Conservation (phyloP, 495 filamentous ascomycete species). For the Aspergillus sparsus region DNA sequence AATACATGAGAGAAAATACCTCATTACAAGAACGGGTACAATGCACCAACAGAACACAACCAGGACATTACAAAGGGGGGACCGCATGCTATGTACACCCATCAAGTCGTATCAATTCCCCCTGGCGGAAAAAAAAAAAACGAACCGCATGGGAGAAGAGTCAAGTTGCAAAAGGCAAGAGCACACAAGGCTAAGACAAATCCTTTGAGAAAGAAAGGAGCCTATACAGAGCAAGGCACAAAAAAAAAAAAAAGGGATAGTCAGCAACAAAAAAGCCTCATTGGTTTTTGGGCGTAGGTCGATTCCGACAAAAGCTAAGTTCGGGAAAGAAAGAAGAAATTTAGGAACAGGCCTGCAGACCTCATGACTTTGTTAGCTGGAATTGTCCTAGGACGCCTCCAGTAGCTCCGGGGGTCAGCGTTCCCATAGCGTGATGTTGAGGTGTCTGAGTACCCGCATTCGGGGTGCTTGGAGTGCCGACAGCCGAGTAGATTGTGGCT, state of each 20-base stretch:
- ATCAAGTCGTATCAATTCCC: conserved; percentile 27
- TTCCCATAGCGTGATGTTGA: conserved; percentile 50
- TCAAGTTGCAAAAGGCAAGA: conserved; percentile 6
- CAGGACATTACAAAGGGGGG: conserved; percentile 7
- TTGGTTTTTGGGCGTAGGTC: too few relatives aligned
- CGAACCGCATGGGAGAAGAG: conserved; percentile 1
- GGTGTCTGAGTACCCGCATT: conserved; percentile 62
- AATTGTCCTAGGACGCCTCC: conserved; percentile 58
- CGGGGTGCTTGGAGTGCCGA: conserved; percentile 71
- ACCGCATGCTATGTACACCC: conserved; percentile 33
- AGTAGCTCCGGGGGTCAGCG: conserved; percentile 69
- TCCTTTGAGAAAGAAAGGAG: conserved; percentile 4
- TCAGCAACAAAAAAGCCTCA: neutral
- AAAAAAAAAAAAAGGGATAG: neutral
- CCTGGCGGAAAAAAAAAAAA: conserved; percentile 10
- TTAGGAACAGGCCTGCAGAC: conserved; percentile 6
- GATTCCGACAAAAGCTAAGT: neutral
- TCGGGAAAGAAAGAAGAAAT: conserved; percentile 12
- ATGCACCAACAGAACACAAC: conserved; percentile 22
- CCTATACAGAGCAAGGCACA: conserved; percentile 20
- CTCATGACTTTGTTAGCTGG: conserved; percentile 45
- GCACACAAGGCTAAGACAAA: conserved; percentile 1
- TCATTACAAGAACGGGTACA: conserved; percentile 11
- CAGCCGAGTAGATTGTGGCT: conserved; percentile 55
- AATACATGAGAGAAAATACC: conserved; percentile 16